Conservation (phyloP, 202 grass and related monocot genomes). For the Setaria viridis region DNA sequence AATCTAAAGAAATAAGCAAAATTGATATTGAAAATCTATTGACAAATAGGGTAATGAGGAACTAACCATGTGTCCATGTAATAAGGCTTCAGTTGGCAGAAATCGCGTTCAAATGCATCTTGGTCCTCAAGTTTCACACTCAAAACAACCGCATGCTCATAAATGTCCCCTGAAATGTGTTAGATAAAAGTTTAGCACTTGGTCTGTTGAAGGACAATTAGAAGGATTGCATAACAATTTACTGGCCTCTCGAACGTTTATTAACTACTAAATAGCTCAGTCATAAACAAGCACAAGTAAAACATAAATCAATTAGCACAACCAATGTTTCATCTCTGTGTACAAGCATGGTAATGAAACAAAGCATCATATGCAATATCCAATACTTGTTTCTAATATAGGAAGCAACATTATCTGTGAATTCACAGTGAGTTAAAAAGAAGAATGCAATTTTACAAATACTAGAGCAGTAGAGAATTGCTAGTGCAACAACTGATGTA, state of each 20-base stretch:
- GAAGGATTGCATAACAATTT: neutral
- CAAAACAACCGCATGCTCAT: conserved; percentile 88
- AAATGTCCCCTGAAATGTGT: conserved; percentile 87
- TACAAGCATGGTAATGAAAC: neutral
- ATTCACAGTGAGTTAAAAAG: conserved; percentile 2
- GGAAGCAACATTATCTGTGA: neutral
- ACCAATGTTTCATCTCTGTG: neutral
- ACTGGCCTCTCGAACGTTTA: neutral
- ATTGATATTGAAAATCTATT: conserved; percentile 7
- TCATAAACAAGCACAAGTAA: neutral
- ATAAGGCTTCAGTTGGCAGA: conserved; percentile 92
- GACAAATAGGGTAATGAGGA: conserved; percentile 12
- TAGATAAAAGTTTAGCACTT: conserved; percentile 24
- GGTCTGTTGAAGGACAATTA: conserved; percentile 12
- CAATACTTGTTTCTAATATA: neutral
- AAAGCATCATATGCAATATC: neutral
- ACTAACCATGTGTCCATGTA: conserved; percentile 87
- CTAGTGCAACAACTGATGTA: neutral
- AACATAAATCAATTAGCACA: neutral
- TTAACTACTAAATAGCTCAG: conserved; percentile 1
- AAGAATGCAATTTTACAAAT: neutral
- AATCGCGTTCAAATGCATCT: conserved; percentile 95
- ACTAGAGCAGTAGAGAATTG: neutral
- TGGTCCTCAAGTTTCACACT: conserved; percentile 97
- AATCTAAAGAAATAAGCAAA: neutral